Percentiles rank a stretch among this genome's conserved stretches.
phyloP scores from a whole-genome alignment of 1,284 basidiomycete species.

The Athelia psychrophila region DNA sequence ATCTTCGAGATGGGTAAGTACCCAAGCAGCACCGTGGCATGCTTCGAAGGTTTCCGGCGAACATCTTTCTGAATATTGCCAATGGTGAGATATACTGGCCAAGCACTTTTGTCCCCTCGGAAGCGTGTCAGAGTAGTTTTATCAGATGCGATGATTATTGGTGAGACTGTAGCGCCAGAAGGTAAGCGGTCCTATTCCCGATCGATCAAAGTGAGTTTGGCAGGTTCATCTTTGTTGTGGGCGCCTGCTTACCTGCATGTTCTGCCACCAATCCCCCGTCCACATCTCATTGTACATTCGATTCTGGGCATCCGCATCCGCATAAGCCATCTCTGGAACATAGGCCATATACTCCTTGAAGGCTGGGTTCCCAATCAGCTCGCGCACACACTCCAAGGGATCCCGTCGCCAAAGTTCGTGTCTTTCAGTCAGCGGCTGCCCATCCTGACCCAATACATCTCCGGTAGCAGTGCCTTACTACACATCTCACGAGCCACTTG shows the following conservation, averaged over 20 bases:
- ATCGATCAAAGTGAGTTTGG: neutral
- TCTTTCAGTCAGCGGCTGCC: neutral
- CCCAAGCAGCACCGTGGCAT: constrained; percentile 16
- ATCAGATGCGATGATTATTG: constrained; percentile 12
- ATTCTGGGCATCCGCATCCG: constrained; percentile 5
- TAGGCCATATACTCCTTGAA: constrained; percentile 14
- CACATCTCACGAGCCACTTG: too few relatives aligned
- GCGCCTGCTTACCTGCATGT: constrained; percentile 15
- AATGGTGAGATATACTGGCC: constrained; percentile 21
- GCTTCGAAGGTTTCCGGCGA: constrained; percentile 10
- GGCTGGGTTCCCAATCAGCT: constrained; percentile 23
- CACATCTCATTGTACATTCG: constrained; percentile 21
- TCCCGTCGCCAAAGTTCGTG: constrained; percentile 24
- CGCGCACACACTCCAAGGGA: constrained; percentile 22
- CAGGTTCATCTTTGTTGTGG: neutral
- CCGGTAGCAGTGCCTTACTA: constrained; percentile 11
- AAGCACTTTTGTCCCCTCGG: constrained; percentile 18
- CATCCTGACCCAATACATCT: constrained; percentile 1
- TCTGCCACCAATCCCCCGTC: constrained; percentile 25
- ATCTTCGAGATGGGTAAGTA: constrained; percentile 15
- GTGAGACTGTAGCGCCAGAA: constrained; percentile 2
- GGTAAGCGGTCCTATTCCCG: constrained; percentile 4
- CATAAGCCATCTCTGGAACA: constrained; percentile 14
- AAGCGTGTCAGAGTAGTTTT: constrained; percentile 13
- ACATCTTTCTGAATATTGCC: constrained; percentile 17